A percentile compares a stretch with the other conserved stretches of the same genome.
phyloP scores from a whole-genome alignment of 73 alveolate species.

The Paramecium caudatum region DNA sequence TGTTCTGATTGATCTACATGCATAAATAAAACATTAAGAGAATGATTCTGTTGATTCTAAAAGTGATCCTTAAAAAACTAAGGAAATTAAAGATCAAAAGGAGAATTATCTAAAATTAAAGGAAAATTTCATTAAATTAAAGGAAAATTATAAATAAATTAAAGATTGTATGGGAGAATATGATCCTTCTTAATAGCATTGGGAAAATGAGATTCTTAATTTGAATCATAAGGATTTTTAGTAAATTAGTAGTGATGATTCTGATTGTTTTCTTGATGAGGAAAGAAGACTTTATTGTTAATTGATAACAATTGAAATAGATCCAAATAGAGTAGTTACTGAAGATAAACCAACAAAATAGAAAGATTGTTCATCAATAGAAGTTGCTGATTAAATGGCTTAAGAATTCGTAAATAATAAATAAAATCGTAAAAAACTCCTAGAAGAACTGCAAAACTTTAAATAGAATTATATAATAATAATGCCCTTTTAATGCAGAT shows the following conservation, averaged over 20 bases:
- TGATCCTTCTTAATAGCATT: constrained; percentile 48
- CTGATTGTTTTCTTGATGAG: neutral
- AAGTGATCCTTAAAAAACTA: neutral
- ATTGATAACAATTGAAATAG: neutral
- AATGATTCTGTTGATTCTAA: neutral
- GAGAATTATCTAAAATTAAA: too few species aligned
- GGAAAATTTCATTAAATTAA: neutral
- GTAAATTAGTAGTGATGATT: constrained; percentile 10
- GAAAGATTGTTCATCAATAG: constrained; percentile 69
- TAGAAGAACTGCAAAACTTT: constrained; percentile 55
- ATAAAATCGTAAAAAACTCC: constrained; percentile 67
- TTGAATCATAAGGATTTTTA: constrained; percentile 28
- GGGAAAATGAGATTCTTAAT: constrained; percentile 48
- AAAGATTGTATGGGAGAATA: constrained; percentile 61
- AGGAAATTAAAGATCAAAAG: constrained; percentile 27
- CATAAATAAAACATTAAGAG: neutral
- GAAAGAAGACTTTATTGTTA: constrained; percentile 15
- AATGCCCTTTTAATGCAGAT: constrained; percentile 71
- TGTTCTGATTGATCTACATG: neutral
- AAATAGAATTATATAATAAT: constrained; percentile 63
- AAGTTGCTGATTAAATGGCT: constrained; percentile 70
- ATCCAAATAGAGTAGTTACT: neutral
- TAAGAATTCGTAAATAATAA: constrained; percentile 63
- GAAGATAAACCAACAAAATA: constrained; percentile 28
- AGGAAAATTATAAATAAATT: constrained; percentile 38